phyloP scores from a whole-genome alignment of 257 asterid genomes.

The Sherardia arvensis region DNA sequence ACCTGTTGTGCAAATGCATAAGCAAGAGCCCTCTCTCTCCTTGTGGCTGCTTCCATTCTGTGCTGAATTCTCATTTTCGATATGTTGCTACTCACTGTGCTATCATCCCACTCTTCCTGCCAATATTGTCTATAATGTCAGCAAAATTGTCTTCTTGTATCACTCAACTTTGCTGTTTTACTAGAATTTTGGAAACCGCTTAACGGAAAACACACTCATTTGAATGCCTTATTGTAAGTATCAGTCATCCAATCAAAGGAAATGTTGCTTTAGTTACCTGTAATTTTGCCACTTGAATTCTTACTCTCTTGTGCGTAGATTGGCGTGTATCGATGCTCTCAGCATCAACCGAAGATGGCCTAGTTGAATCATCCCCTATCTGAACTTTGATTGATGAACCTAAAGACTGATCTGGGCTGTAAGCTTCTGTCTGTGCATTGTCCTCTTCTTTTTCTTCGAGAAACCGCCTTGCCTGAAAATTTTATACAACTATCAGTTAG shows the following conservation, averaged over 20 bases:
- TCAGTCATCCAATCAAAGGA: background rate
- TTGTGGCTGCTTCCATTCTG: constrained; percentile 47
- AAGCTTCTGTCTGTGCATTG: constrained; percentile 7
- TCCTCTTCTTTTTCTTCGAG: constrained; percentile 16
- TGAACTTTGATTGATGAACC: constrained; percentile 52
- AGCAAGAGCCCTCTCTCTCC: constrained; percentile 60
- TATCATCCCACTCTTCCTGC: constrained; percentile 60
- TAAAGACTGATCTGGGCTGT: constrained; percentile 30
- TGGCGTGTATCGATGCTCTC: constrained; percentile 17
- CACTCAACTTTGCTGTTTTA: background rate
- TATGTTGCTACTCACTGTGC: constrained; percentile 45
- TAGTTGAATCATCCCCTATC: constrained; percentile 39
- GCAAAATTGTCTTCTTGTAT: background rate
- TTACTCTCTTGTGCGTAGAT: constrained; percentile 16
- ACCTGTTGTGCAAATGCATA: constrained; percentile 63
- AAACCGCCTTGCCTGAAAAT: constrained; percentile 31
- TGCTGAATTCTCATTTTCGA: constrained; percentile 38
- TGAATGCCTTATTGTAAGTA: background rate
- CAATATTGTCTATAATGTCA: background rate
- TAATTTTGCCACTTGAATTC: constrained; percentile 34
- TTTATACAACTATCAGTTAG: background rate
- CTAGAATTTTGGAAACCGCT: background rate
- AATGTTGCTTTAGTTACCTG: constrained; percentile 31
- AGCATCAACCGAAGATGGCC: constrained; percentile 25
- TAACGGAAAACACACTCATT: background rate